A percentile compares a stretch with the other conserved stretches of the same genome.
These are phyloP conservation scores for Jasminum sambac DNA, from an alignment of 257 asterid genomes.

Conservation along the genomic window DNA sequence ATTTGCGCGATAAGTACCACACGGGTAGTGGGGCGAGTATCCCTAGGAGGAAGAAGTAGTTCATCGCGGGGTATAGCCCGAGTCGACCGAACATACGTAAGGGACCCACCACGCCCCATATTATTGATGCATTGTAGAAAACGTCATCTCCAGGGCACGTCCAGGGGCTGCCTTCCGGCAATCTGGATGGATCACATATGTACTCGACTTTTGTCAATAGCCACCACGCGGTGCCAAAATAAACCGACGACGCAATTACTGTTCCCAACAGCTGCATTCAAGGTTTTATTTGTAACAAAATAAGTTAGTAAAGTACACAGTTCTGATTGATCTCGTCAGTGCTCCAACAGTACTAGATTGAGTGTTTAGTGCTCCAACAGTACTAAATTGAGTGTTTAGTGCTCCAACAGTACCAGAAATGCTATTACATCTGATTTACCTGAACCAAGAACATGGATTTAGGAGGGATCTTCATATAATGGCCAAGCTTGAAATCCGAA, in stretches of 20 bases:
- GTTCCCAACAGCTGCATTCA: slow-evolving; percentile 61
- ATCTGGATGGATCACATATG: slow-evolving; percentile 47
- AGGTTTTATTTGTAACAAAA: slow-evolving; percentile 6
- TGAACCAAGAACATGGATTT: slow-evolving; percentile 74
- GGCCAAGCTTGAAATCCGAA: slow-evolving; percentile 74
- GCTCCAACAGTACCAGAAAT: no score
- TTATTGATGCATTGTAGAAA: slow-evolving; percentile 81
- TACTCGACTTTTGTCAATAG: slow-evolving; percentile 45
- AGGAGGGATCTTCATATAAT: slow-evolving; percentile 78
- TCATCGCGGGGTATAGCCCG: slow-evolving; percentile 59
- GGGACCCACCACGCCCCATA: slow-evolving; percentile 81
- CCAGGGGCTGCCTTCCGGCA: slow-evolving; percentile 79
- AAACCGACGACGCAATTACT: slow-evolving; percentile 45
- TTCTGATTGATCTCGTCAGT: no score
- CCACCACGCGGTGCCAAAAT: slow-evolving; percentile 80
- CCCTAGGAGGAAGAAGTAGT: slow-evolving; percentile 73
- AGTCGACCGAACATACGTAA: slow-evolving; percentile 65
- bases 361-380: no score
- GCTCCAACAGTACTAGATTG: no score
- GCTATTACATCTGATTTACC: slow-evolving; percentile 25
- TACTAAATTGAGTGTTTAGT: no score
- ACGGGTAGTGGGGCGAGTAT: slow-evolving; percentile 54
- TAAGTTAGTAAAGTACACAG: no score
- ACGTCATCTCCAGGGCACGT: slow-evolving; percentile 77
- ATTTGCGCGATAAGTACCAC: slow-evolving; percentile 49